Conservation (phyloP, 352 stramenopile genomes). For the Thraustochytrium sp. region DNA sequence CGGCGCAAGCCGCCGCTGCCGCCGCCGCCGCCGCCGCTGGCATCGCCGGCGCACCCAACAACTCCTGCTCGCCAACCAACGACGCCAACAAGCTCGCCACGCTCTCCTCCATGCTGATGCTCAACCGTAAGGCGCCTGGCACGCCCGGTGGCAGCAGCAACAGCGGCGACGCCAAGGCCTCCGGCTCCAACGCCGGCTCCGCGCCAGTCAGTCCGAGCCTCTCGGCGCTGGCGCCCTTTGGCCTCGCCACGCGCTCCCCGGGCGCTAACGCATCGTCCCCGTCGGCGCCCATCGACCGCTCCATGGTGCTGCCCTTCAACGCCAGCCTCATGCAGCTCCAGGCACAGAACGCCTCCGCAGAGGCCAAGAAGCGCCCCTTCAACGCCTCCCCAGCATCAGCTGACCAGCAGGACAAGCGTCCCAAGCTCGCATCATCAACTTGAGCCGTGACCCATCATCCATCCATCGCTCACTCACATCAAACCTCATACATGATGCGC, state of each 20-base stretch:
- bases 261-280: not conserved
- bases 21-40: too few relatives aligned
- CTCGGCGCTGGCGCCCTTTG: not conserved
- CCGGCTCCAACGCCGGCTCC: not conserved
- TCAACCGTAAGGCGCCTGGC: not conserved
- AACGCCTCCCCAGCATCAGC: too few relatives aligned
- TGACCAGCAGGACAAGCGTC: too few relatives aligned
- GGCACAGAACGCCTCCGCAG: not conserved
- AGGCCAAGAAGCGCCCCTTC: too few relatives aligned
- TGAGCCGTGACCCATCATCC: too few relatives aligned
- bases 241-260: not conserved
- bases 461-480: too few relatives aligned
- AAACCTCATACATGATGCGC: too few relatives aligned
- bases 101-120: not conserved
- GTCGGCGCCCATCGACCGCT: not conserved
- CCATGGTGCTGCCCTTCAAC: conserved; percentile 10
- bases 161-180: not conserved
- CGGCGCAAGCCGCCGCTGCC: too few relatives aligned
- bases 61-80: not conserved
- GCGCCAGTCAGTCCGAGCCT: too few relatives aligned
- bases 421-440: too few relatives aligned
- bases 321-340: not conserved
- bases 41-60: not conserved
- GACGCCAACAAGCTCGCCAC: not conserved
- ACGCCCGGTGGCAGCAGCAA: too few relatives aligned